phyloP scores from a whole-genome alignment of 371 early-diverging fungal genomes.

The Choanephora cucurbitarum region DNA sequence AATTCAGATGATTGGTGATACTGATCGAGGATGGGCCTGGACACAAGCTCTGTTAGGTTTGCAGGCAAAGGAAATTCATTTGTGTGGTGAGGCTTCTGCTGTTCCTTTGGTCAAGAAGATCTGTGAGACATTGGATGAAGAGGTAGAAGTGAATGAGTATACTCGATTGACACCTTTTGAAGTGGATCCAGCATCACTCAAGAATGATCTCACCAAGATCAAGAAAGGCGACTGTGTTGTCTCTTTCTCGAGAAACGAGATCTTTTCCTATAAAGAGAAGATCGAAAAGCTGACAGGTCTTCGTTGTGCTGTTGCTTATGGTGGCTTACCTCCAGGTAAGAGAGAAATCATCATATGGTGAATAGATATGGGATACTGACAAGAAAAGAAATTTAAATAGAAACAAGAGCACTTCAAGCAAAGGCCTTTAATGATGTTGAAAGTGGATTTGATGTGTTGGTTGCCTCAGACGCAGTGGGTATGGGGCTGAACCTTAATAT shows the following conservation, averaged over 20 bases:
- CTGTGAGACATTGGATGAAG: constrained; percentile 73
- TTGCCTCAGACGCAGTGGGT: constrained; percentile 96
- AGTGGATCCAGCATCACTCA: constrained; percentile 55
- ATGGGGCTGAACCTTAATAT: constrained; percentile 97
- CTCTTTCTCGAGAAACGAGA: constrained; percentile 79
- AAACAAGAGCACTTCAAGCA: constrained; percentile 90
- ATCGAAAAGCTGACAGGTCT: constrained; percentile 79
- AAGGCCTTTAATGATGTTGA: constrained; percentile 85
- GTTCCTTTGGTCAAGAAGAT: constrained; percentile 81
- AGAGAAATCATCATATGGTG: too few relatives aligned
- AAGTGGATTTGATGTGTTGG: constrained; percentile 81
- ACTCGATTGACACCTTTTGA: constrained; percentile 75
- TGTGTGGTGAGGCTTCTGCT: constrained; percentile 92
- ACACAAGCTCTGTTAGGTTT: constrained; percentile 85
- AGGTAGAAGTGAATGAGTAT: constrained; percentile 79
- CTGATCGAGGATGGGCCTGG: constrained; percentile 95
- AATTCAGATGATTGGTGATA: constrained; percentile 93
- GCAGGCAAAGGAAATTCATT: constrained; percentile 84
- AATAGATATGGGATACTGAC: too few relatives aligned
- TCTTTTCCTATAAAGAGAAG: constrained; percentile 74
- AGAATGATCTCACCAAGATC: constrained; percentile 58
- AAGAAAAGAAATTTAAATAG: constrained; percentile 29
- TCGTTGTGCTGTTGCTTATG: constrained; percentile 93
- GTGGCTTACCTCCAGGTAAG: constrained; percentile 83
- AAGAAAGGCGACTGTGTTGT: constrained; percentile 88